Conservation (phyloP, 176 grass and related monocot species). For the Areca catechu region DNA sequence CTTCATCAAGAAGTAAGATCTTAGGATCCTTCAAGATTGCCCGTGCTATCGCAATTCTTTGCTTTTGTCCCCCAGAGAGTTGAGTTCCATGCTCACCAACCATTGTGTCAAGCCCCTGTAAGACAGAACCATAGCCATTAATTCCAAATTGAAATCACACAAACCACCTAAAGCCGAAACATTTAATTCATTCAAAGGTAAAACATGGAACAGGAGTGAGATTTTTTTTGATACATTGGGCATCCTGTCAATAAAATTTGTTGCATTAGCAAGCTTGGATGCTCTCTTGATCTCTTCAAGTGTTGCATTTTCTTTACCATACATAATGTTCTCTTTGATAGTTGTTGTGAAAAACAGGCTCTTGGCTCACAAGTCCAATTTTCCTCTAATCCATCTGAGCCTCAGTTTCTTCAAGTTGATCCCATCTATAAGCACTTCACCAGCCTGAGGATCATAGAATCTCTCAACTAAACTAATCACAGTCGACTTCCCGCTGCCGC, state of each 20-base stretch:
- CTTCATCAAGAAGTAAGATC: conserved; percentile 89
- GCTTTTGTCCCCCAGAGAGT: conserved; percentile 83
- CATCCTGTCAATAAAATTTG: conserved; percentile 70
- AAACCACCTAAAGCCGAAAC: too few species aligned
- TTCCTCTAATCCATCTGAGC: conserved; percentile 57
- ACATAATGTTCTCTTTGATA: conserved; percentile 69
- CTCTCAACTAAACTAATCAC: conserved; percentile 69
- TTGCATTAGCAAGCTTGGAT: conserved; percentile 63
- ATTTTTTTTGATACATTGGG: conserved; percentile 56
- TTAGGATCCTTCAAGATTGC: conserved; percentile 72
- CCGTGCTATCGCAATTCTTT: conserved; percentile 90
- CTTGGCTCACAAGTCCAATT: conserved; percentile 80
- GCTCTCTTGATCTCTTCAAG: conserved; percentile 48
- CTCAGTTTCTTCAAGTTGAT: conserved; percentile 54
- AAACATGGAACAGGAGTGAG: background rate
- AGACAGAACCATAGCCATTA: conserved; percentile 1
- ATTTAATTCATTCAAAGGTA: background rate
- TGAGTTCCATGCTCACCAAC: conserved; percentile 84
- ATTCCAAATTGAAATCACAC: too few species aligned
- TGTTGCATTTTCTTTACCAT: conserved; percentile 58
- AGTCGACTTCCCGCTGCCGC: conserved; percentile 80
- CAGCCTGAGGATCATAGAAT: conserved; percentile 85
- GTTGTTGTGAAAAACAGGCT: conserved; percentile 65
- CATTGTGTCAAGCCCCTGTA: conserved; percentile 63
- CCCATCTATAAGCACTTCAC: conserved; percentile 71